Percentiles rank a stretch among this genome's conserved stretches.
Conservation (phyloP, 495 filamentous ascomycete genomes). For the Endocarpon pusillum region DNA sequence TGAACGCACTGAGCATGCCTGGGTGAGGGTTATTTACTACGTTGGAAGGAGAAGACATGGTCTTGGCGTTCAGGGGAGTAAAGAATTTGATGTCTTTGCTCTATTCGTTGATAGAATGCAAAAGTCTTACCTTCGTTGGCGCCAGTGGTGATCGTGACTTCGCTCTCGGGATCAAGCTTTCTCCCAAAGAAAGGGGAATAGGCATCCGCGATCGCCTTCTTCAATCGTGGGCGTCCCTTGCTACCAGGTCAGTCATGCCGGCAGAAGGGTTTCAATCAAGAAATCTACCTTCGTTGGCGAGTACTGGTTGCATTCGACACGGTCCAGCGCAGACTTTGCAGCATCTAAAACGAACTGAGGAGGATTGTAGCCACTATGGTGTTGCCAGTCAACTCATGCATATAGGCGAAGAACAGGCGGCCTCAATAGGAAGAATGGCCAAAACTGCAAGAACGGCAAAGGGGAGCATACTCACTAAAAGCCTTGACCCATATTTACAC, state of each 20-base stretch:
- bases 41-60: too few species aligned
- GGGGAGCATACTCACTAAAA: conserved; percentile 15
- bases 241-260: too few species aligned
- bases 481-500: conserved; percentile 17
- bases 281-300: conserved; percentile 64
- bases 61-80: too few species aligned
- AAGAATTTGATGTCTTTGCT: too few species aligned
- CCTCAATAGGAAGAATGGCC: too few species aligned
- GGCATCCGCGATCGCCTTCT: conserved; percentile 76
- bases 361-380: conserved; percentile 92
- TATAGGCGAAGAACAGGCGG: too few species aligned
- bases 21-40: too few species aligned
- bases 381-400: too few species aligned
- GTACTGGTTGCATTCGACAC: conserved; percentile 98
- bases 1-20: conserved; percentile 87
- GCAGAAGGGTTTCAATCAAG: not conserved
- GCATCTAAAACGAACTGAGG: conserved; percentile 81
- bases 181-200: conserved; percentile 76
- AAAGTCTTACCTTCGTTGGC: conserved; percentile 64
- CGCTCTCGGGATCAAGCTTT: conserved; percentile 67
- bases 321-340: conserved; percentile 72
- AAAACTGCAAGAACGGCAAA: too few species aligned
- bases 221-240: conserved; percentile 69
- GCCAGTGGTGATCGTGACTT: conserved; percentile 88
- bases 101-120: not conserved